Evolutionary conservation across 2,329 filamentous ascomycete genomes (phyloP), one percentile per base, ranked within the genome.

Genomic region (Paecilomyces dactylethromorphus): DNA sequence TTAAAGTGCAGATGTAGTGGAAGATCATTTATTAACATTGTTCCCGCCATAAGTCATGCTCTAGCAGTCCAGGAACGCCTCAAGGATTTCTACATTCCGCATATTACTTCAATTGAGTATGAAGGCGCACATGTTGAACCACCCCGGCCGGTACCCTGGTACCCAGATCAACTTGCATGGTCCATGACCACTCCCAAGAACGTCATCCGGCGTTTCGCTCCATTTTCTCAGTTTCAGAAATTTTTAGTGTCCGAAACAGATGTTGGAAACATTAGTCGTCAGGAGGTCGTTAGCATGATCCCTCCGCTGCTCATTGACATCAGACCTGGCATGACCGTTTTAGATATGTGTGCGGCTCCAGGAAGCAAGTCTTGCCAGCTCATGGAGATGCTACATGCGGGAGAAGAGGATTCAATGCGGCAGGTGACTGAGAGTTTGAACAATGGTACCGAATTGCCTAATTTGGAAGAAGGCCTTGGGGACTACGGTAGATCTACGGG

Each of bases 211-310:
- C 92, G 92, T 72, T 96, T 96, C 75, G 87, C 91, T 35, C 94
- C 94, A 2, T 99, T 99, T 73, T 88, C 92, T 55, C 89, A 90
- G 29, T 97, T 99, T 78, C 94, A 99, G 75, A 96, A 95, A 74
- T 99, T 97, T 80, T 83, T 99, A 55, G 94, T 99, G 55, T 95
- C 93, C 56, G 94, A 99, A 81, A 97, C 94, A 3, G 92, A 90
- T 58, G 92, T 97, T 22, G 94, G 94, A 68, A 99, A 97, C 74
- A 97, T 99, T 69, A 96, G 90, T 76, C 87, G 94, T 68, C 94
- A 99, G 76, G 94, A 99, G 78, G 89, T 96, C 52, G 94, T 99
- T 69, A 96, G 91, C 79, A 99, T 99, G 94, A 97, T 99, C 63
- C 94, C 94, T 26, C 94, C 94, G 26, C 83, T 97, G 66, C 82